Base-by-base conservation (phyloP, 495 filamentous ascomycete species). In the Copromyces sp. region DNA sequence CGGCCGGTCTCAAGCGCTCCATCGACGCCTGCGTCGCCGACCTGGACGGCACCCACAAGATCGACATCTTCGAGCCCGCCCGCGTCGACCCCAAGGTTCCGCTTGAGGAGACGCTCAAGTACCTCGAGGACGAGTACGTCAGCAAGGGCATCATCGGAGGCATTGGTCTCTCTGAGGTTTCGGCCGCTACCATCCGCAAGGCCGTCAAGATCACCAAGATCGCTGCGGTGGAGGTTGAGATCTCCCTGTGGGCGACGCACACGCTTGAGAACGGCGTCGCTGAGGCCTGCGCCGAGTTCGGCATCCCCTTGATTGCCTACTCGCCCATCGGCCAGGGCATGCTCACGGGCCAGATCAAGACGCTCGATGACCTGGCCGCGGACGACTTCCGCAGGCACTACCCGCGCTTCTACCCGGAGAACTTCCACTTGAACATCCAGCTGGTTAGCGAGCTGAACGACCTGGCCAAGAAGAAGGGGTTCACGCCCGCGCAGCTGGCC, bases 21-120 rank as follows among this genome's bases (percentile, higher is more conserved):
- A 83, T 95, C 65, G 89, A 94, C 45, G 87, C 90, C 71, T 89
- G 85, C 72, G 77, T 93, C 44, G 85, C 78, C 16, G 76, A 87
- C 38, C 83, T 93, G 5, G 86, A 89, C 53, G 91, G 90, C 9
- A 90, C 89, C 73, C 94, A 95, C 83, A 89, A 83, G 70, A 83
- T 97, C 71, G 94, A 97, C 80, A 87, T 96, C 73, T 97, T 93
- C 76, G 90, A 95, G 80, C 88, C 82, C 73, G 92, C 91, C 20
- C 85, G 94, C 3, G 85, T 91, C 39, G 93, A 95, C 75, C 83
- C 81, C 80, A 39, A 75, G 84, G 75, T 73, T 14, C 74, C 75
- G 6, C 76, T 76, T 7, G 82, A 85, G 61, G 80, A 80, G 35
- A 87, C 86, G 3, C 81, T 87, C 59, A 85, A 83, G 32, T 81